Evolutionary conservation across 768 basidiomycete genomes (phyloP).

Genomic region (Butyriboletus loyo): DNA sequence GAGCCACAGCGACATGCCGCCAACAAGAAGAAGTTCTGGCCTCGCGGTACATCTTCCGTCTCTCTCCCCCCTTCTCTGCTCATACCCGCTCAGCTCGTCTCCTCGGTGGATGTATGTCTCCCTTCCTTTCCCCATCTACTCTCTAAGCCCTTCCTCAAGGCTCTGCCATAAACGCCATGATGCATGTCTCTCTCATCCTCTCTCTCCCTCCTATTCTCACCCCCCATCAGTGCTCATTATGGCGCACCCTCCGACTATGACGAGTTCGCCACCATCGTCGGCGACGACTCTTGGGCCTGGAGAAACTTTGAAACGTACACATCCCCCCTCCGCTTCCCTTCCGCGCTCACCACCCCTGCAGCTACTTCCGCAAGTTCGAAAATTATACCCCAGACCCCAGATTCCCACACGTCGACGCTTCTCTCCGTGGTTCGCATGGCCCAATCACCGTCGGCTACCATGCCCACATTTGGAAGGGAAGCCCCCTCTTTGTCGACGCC

Average conservation of each 20-base stretch:
- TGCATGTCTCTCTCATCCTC: constrained; percentile 26
- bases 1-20: constrained; percentile 51
- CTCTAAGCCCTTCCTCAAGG: constrained; percentile 31
- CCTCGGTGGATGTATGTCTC: constrained; percentile 65
- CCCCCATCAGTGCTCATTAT: constrained; percentile 43
- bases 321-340: not conserved
- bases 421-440: constrained; percentile 48
- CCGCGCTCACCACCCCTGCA: constrained; percentile 22
- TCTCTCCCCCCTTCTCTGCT: not conserved
- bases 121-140: not conserved
- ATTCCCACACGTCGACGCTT: constrained; percentile 48
- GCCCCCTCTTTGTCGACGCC: constrained; percentile 53
- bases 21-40: constrained; percentile 54
- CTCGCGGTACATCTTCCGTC: constrained; percentile 47
- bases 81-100: constrained; percentile 50
- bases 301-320: constrained; percentile 48
- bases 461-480: constrained; percentile 42
- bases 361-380: constrained; percentile 74
- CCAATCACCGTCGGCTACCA: constrained; percentile 61
- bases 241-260: constrained; percentile 69
- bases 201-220: constrained; percentile 5
- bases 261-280: constrained; percentile 55
- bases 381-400: constrained; percentile 47
- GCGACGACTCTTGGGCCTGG: constrained; percentile 56
- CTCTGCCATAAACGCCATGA: constrained; percentile 61